A percentile compares a stretch with the other conserved stretches of the same genome.
These are phyloP conservation scores for Hanseniaspora occidentalis DNA, from an alignment of 805 yeast genomes.

Conservation along the genomic window DNA sequence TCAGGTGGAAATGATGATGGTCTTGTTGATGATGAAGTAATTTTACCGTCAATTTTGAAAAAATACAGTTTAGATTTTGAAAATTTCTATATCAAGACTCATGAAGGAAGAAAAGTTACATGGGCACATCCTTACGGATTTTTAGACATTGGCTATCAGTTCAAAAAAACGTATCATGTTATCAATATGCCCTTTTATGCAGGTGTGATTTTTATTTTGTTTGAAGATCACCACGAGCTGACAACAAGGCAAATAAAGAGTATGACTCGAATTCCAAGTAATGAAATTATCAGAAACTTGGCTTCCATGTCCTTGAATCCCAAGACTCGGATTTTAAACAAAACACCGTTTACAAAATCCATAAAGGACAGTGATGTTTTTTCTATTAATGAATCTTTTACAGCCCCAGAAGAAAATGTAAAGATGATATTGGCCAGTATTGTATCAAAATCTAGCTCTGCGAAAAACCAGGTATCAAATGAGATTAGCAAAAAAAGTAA, in stretches of 20 bases:
- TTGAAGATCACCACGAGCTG: conserved; percentile 43
- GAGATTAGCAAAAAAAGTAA: no score
- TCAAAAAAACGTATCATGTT: conserved; percentile 59
- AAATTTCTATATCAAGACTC: conserved; percentile 35
- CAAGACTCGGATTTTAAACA: conserved; percentile 58
- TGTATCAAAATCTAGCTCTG: conserved; percentile 35
- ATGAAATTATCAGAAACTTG: conserved; percentile 64
- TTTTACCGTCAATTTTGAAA: conserved; percentile 23
- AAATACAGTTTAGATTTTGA: conserved; percentile 35
- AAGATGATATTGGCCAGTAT: conserved; percentile 58
- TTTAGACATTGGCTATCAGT: conserved; percentile 63
- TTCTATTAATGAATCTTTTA: conserved; percentile 53
- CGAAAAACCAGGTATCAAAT: conserved; percentile 9
- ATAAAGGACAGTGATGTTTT: conserved; percentile 54
- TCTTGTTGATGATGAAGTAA: conserved; percentile 12
- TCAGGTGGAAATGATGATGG: no score
- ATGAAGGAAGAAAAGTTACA: conserved; percentile 43
- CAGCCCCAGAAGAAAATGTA: conserved; percentile 53
- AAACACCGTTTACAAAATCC: conserved; percentile 63
- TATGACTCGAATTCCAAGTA: conserved; percentile 57
- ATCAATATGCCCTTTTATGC: conserved; percentile 72
- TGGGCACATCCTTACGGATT: conserved; percentile 86
- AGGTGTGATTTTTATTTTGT: conserved; percentile 64
- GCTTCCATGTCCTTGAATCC: conserved; percentile 81
- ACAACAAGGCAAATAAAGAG: conserved; percentile 51